phyloP scores from a whole-genome alignment of 106 monocot species.

The Acanthochlamys bracteata region DNA sequence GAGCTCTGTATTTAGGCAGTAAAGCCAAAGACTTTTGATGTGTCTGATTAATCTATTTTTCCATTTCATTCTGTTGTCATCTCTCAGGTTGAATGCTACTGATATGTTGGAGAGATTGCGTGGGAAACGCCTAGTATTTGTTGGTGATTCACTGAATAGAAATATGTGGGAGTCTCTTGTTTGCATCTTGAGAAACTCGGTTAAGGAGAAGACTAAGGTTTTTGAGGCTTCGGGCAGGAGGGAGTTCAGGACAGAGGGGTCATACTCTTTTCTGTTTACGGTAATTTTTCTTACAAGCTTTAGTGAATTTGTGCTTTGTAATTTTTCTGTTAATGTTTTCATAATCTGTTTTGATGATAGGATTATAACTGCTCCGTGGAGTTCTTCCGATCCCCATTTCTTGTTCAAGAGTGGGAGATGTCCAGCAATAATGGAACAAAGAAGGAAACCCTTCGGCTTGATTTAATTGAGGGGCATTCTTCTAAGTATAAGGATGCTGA shows the following conservation, averaged over 20 bases:
- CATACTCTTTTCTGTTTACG: conserved; percentile 80
- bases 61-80: no score
- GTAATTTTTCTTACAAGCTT: conserved; percentile 14
- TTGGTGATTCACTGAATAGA: conserved; percentile 86
- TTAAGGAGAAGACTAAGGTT: conserved; percentile 69
- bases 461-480: conserved; percentile 57
- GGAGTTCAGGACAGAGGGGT: conserved; percentile 67
- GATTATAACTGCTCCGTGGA: conserved; percentile 70
- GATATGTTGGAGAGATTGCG: conserved; percentile 87
- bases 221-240: conserved; percentile 58
- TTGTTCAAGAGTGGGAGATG: conserved; percentile 93
- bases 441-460: conserved; percentile 73
- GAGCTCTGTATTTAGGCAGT: no score
- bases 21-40: no score
- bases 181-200: conserved; percentile 54
- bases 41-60: no score
- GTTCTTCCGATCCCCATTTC: conserved; percentile 88
- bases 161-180: conserved; percentile 98
- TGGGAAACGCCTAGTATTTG: conserved; percentile 73
- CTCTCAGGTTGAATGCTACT: conserved; percentile 72
- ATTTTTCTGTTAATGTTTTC: conserved; percentile 1
- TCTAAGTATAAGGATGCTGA: conserved; percentile 73
- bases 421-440: conserved; percentile 34
- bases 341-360: conserved; percentile 15
- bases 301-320: neutral